phyloP scores from a whole-genome alignment of 2,329 filamentous ascomycete genomes.

The Xylariaceae sp. region DNA sequence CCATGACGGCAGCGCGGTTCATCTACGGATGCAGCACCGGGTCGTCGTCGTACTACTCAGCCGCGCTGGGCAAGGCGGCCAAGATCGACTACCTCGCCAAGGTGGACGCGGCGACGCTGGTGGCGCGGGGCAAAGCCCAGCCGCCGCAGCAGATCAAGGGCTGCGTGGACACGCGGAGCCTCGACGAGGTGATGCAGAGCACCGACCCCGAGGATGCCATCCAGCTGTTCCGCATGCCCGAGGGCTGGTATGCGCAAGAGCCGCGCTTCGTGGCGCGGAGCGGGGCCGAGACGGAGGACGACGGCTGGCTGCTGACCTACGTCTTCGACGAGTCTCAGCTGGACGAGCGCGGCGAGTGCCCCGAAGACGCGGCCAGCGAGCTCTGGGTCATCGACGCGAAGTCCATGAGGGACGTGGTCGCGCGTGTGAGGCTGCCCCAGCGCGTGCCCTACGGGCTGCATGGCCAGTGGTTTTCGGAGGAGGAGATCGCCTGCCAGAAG shows the following conservation, averaged over 20 bases:
- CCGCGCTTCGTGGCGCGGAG: slow-evolving; percentile 52
- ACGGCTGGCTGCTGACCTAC: slow-evolving; percentile 61
- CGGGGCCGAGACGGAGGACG: slow-evolving; percentile 44
- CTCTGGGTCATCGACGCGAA: slow-evolving; percentile 62
- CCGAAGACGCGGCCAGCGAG: slow-evolving; percentile 43
- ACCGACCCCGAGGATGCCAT: slow-evolving; percentile 46
- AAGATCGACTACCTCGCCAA: slow-evolving; percentile 62
- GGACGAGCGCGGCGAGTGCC: slow-evolving; percentile 38
- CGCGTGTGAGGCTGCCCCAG: slow-evolving; percentile 52
- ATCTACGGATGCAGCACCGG: slow-evolving; percentile 61
- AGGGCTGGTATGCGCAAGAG: slow-evolving; percentile 58
- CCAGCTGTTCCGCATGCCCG: slow-evolving; percentile 53
- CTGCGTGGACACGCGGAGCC: slow-evolving; percentile 51
- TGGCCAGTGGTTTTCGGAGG: slow-evolving; percentile 51
- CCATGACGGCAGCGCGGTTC: slow-evolving; percentile 52
- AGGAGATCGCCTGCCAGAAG: slow-evolving; percentile 43
- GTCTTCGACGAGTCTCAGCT: slow-evolving; percentile 64
- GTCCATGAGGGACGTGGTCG: slow-evolving; percentile 53
- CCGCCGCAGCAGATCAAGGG: slow-evolving; percentile 45
- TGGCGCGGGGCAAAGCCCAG: slow-evolving; percentile 40
- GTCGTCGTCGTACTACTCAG: slow-evolving; percentile 44
- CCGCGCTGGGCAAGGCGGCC: slow-evolving; percentile 54
- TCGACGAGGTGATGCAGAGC: slow-evolving; percentile 43
- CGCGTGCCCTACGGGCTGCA: slow-evolving; percentile 64
- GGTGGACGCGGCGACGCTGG: slow-evolving; percentile 46